A percentile compares a stretch with the other conserved stretches of the same genome.
Evolutionary conservation across 2,329 filamentous ascomycete species (phyloP).

Genomic region (Aspergillus sp.): DNA sequence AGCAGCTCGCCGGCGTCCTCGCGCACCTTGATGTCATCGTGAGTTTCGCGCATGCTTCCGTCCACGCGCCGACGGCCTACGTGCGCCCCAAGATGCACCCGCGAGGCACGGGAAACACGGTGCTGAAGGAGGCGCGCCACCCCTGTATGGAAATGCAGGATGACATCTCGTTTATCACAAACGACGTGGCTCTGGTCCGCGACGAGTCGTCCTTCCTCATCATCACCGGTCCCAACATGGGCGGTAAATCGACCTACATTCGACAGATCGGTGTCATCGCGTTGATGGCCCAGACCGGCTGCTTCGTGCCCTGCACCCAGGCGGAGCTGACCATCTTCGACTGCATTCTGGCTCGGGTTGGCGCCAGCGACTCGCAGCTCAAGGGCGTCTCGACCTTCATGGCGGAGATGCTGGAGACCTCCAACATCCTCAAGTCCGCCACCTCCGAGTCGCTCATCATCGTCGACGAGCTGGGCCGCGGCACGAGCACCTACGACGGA

Average conservation of each 20-base stretch:
- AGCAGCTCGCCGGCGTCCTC: slow-evolving; percentile 81
- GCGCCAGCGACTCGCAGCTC: slow-evolving; percentile 92
- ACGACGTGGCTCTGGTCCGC: slow-evolving; percentile 81
- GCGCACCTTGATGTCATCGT: slow-evolving; percentile 95
- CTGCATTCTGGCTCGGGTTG: slow-evolving; percentile 92
- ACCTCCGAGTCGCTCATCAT: slow-evolving; percentile 96
- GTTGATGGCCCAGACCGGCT: slow-evolving; percentile 94
- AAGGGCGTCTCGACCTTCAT: slow-evolving; percentile 99
- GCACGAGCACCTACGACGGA: slow-evolving; percentile 96
- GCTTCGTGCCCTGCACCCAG: slow-evolving; percentile 88
- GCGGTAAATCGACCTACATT: slow-evolving; percentile 97
- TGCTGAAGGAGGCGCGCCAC: slow-evolving; percentile 90
- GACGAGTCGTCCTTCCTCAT: slow-evolving; percentile 86
- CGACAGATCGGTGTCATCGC: slow-evolving; percentile 96
- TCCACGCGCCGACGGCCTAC: slow-evolving; percentile 90
- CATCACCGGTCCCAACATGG: slow-evolving; percentile 98
- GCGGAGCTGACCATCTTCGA: slow-evolving; percentile 96
- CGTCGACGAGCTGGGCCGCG: slow-evolving; percentile 94
- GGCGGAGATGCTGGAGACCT: slow-evolving; percentile 99
- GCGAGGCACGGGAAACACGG: slow-evolving; percentile 81
- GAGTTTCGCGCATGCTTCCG: slow-evolving; percentile 86
- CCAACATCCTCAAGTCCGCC: slow-evolving; percentile 96
- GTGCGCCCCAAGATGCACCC: slow-evolving; percentile 87
- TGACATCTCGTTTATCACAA: slow-evolving; percentile 97
- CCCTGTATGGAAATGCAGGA: slow-evolving; percentile 99